Conservation (phyloP, 1,139 yeast species). For the Sugiyamaella paludigena region DNA sequence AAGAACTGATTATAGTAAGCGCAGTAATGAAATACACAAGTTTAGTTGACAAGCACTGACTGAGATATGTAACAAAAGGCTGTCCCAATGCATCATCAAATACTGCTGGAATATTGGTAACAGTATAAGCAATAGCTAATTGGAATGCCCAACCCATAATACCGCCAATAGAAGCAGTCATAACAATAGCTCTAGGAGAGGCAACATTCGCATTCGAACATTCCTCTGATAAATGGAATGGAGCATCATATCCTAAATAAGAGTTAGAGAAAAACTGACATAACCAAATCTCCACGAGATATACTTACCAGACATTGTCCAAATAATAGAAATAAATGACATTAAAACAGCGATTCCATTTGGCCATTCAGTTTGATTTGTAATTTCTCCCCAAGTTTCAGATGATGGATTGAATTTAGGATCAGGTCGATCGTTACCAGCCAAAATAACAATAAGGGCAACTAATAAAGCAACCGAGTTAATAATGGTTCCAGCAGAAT, state of each 20-base stretch:
- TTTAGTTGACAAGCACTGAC: slow-evolving; percentile 49
- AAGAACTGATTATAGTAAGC: slow-evolving; percentile 58
- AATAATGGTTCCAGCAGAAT: slow-evolving; percentile 50
- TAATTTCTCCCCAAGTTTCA: slow-evolving; percentile 54
- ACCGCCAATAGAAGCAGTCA: slow-evolving; percentile 64
- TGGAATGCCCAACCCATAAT: slow-evolving; percentile 60
- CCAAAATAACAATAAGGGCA: slow-evolving; percentile 53
- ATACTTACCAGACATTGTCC: slow-evolving; percentile 64
- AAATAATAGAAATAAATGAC: slow-evolving; percentile 63
- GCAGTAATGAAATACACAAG: slow-evolving; percentile 56
- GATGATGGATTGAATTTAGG: slow-evolving; percentile 53
- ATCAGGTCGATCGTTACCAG: slow-evolving; percentile 41
- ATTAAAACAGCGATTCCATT: slow-evolving; percentile 59
- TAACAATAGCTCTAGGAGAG: slow-evolving; percentile 64
- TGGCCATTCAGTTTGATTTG: slow-evolving; percentile 67
- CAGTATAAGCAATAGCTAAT: slow-evolving; percentile 64
- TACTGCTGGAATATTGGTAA: slow-evolving; percentile 52
- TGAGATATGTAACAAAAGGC: slow-evolving; percentile 59
- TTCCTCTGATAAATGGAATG: slow-evolving; percentile 72
- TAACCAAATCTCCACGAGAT: too few relatives aligned
- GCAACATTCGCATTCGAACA: slow-evolving; percentile 64
- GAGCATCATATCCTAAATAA: slow-evolving; percentile 52
- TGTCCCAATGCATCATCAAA: slow-evolving; percentile 59
- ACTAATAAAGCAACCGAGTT: slow-evolving; percentile 52
- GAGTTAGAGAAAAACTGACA: too few relatives aligned